phyloP scores from a whole-genome alignment of 1,139 yeast species.

The Starmera stellimalicola region DNA sequence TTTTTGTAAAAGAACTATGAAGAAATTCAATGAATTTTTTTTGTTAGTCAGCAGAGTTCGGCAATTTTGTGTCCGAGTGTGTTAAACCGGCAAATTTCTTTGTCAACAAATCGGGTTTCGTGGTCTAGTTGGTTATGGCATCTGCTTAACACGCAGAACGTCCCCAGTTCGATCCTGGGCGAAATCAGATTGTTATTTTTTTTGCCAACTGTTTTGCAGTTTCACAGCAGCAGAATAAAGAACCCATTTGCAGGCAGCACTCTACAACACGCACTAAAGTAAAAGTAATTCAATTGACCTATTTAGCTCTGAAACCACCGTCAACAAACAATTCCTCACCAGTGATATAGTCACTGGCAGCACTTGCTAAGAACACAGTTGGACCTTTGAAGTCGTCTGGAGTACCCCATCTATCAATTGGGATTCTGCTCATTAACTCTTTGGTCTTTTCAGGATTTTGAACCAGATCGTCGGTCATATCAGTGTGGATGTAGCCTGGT shows the following conservation, averaged over 20 bases:
- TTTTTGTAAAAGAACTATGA: too few species aligned
- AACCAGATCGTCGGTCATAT: conserved; percentile 34
- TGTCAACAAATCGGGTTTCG: background rate
- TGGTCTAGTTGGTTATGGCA: conserved; percentile 2
- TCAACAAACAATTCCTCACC: conserved; percentile 47
- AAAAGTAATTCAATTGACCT: conserved; percentile 2
- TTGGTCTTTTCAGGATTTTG: conserved; percentile 25
- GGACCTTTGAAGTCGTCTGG: conserved; percentile 51
- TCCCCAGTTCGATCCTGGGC: conserved; percentile 99
- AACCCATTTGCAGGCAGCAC: background rate
- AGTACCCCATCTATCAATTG: conserved; percentile 41
- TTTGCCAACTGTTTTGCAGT: background rate
- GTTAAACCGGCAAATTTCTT: background rate
- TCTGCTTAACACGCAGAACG: conserved; percentile 75
- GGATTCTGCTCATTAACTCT: conserved; percentile 34
- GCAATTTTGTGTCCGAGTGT: too few species aligned
- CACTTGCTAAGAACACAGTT: conserved; percentile 37
- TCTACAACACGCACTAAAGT: background rate
- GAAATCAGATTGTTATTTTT: conserved; percentile 45
- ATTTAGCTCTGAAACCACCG: conserved; percentile 46
- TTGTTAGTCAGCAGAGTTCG: background rate
- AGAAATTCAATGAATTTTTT: background rate
- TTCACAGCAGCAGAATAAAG: background rate
- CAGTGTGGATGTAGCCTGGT: conserved; percentile 48
- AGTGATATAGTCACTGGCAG: conserved; percentile 41